Evolutionary conservation across 2,329 filamentous ascomycete species (phyloP), one percentile per base, ranked within the genome.

Genomic region (Pseudogymnoascus sp.): DNA sequence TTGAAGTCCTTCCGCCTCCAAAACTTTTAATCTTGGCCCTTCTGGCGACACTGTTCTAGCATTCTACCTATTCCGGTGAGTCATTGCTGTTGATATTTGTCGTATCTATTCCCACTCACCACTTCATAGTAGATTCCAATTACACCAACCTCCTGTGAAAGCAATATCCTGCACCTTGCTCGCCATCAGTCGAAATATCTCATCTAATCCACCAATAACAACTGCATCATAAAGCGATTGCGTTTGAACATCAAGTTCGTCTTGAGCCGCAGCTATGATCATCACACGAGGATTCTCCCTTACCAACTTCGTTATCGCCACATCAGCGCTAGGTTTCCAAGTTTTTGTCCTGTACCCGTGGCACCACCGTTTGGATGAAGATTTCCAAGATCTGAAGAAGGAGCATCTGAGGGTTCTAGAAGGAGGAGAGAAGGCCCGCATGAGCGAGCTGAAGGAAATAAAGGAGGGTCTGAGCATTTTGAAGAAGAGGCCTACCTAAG

Each of bases 321-420:
- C 76, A 4, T 80, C 80, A 0, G 81, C 81, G 0, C 74, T 83
- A 6, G 72, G 71, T 19, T 83, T 83, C 68, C 81, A 83, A 68
- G 78, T 82, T 45, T 81, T 80, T 62, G 80, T 83, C 14, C 73
- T 83, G 4, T 83, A 83, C 65, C 81, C 81, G 1, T 83, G 81
- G 81, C 81, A 83, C 67, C 73, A 82, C 43, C 72, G 77, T 62
- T 70, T 83, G 1, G 80, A 83, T 39, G 74, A 77, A 7, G 77
- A 80, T 37, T 83, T 83, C 66, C 71, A 77, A 55, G 69, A 73
- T 12, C 68, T 83, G 58, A 80, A 78, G 66, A 72, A 71, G 37
- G 80, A 82, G 62, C 77, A 82, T 63, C 64, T 77, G 4, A 69
- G 67, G 6, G 62, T 76, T 5, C 63, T 78, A 35, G 63, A 73